phyloP scores from a whole-genome alignment of 2,329 filamentous ascomycete species.

The Colletotrichum gigasporum region DNA sequence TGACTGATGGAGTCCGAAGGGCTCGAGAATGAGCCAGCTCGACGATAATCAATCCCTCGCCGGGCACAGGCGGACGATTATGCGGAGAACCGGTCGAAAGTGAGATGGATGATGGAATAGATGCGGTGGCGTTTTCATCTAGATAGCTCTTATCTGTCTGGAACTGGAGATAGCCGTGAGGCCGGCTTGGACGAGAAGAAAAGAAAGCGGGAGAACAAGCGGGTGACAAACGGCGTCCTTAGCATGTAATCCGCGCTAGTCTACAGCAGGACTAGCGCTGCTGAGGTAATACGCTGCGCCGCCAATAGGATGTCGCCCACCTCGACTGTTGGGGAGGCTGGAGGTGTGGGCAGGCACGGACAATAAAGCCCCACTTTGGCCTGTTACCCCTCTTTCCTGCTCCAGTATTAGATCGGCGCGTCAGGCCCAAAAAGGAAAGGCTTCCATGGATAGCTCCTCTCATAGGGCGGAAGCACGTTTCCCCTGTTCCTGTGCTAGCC shows the following conservation, averaged over 20 bases:
- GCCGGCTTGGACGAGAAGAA: not conserved
- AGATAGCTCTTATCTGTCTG: not conserved
- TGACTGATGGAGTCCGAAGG: too few species aligned
- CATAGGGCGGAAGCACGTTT: conserved; percentile 10
- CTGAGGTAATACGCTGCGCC: not conserved
- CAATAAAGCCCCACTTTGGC: conserved; percentile 13
- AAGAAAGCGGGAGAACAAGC: not conserved
- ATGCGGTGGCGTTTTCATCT: not conserved
- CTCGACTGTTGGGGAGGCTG: not conserved
- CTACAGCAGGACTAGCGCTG: not conserved
- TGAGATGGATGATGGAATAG: too few species aligned
- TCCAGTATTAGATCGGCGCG: not conserved
- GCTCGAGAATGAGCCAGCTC: too few species aligned
- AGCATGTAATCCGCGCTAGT: not conserved
- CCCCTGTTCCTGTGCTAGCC: conserved; percentile 13
- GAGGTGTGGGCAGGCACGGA: not conserved
- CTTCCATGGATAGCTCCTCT: not conserved
- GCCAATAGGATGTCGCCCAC: not conserved
- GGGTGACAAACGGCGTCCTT: not conserved
- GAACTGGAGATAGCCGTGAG: not conserved
- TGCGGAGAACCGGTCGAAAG: not conserved
- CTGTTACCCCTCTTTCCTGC: conserved; percentile 22
- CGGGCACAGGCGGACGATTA: not conserved
- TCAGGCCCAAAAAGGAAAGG: not conserved
- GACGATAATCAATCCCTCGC: too few species aligned